Evolutionary conservation across 2,329 filamentous ascomycete species (phyloP), one percentile per base, ranked within the genome.

Genomic region (Claviceps digitariae): DNA sequence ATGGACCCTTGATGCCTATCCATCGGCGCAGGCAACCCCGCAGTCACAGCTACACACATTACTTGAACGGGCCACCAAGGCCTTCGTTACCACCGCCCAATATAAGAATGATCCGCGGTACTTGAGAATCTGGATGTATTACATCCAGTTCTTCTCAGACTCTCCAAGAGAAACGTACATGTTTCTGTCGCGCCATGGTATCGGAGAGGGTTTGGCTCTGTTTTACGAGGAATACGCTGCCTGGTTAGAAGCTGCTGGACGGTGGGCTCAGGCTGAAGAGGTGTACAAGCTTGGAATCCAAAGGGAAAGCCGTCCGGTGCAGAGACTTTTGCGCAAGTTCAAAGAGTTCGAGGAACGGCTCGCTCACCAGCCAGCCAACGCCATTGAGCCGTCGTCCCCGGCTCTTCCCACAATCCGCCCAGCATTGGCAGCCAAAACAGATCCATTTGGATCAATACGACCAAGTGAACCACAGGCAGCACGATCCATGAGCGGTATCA

Each of bases 211-310:
- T 0, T 77, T 98, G 2, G 93, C 93, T 1, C 74, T 97, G 3
- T 98, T 90, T 68, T 98, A 98, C 69, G 93, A 98, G 66, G 93
- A 97, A 64, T 98, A 95, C 65, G 90, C 93, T 1, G 86, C 82
- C 1, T 97, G 90, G 88, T 74, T 98, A 7, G 93, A 98, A 71
- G 76, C 81, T 38, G 86, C 84, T 7, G 86, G 83, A 15, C 77
- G 91, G 58, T 96, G 89, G 86, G 78, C 76, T 23, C 93, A 98
- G 67, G 91, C 93, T 0, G 90, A 95, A 61, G 93, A 98, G 67
- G 87, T 98, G 1, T 97, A 94, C 67, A 83, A 84, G 61, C 74
- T 95, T 58, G 93, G 93, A 2, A 85, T 98, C 52, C 87, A 96
- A 67, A 83, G 83, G 44, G 90, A 94, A 61, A 93, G 93, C 3